Evolutionary conservation across 2,329 filamentous ascomycete species (phyloP).

Genomic region (Aspergillus sp.): DNA sequence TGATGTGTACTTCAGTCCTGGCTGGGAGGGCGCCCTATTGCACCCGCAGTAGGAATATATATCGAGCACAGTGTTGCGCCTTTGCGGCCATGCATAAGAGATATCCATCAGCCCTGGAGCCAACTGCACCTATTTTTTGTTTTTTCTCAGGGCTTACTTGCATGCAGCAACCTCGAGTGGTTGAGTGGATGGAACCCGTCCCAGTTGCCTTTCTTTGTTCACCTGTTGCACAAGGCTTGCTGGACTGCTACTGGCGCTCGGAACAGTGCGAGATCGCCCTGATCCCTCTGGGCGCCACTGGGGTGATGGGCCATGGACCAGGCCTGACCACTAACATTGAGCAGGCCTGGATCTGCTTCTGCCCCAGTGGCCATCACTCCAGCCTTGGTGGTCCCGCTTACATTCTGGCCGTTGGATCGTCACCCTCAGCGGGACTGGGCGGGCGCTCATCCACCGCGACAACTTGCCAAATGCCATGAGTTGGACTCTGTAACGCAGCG

Average conservation of each 20-base stretch:
- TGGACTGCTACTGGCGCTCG: neutral
- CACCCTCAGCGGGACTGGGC: neutral
- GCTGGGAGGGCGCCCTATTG: no score
- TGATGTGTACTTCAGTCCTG: no score
- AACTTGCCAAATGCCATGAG: neutral
- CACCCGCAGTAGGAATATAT: no score
- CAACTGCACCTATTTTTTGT: no score
- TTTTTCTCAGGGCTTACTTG: no score
- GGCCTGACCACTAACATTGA: neutral
- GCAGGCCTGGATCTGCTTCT: neutral
- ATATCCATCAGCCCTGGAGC: no score
- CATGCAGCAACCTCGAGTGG: no score
- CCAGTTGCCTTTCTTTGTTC: neutral
- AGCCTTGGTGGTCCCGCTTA: neutral
- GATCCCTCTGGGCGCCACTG: neutral
- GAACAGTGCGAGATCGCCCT: neutral
- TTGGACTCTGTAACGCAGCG: neutral
- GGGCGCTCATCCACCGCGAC: neutral
- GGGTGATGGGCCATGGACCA: no score
- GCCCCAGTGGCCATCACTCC: neutral
- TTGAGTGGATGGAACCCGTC: no score
- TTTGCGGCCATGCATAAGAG: no score
- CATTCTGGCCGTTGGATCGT: slow-evolving; percentile 3
- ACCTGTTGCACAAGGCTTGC: neutral
- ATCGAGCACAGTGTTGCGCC: no score